Conservation (phyloP, 2,329 filamentous ascomycete genomes). For the Laburnicola sp. region DNA sequence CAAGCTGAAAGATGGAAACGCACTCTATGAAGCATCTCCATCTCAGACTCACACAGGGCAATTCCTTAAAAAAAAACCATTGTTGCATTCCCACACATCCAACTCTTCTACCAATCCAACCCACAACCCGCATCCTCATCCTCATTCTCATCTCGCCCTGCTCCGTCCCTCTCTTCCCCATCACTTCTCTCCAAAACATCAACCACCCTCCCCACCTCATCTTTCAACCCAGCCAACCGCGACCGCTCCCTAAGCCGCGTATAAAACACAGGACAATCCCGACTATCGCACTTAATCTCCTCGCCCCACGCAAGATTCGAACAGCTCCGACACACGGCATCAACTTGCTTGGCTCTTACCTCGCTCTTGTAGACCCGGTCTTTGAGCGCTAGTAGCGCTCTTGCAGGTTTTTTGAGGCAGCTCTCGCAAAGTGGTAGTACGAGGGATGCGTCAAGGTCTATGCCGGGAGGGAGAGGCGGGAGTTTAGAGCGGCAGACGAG, state of each 20-base stretch:
- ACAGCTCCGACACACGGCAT: constrained; percentile 78
- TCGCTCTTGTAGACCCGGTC: constrained; percentile 66
- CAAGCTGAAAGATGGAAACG: too few species aligned
- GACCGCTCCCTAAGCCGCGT: constrained; percentile 65
- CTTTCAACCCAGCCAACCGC: constrained; percentile 26
- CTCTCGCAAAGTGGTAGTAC: constrained; percentile 58
- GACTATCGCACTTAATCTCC: constrained; percentile 82
- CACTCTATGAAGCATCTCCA: too few species aligned
- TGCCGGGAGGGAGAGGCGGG: constrained; percentile 33
- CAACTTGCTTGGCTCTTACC: constrained; percentile 64
- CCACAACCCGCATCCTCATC: not conserved
- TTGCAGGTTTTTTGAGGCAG: constrained; percentile 60
- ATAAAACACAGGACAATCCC: constrained; percentile 93
- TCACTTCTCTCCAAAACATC: constrained; percentile 28
- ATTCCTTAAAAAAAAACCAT: too few species aligned
- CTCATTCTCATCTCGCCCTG: not conserved
- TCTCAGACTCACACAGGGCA: too few species aligned
- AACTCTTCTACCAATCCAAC: too few species aligned
- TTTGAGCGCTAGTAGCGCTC: constrained; percentile 67
- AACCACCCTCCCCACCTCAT: constrained; percentile 31
- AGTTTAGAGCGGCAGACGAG: constrained; percentile 71
- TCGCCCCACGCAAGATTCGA: constrained; percentile 73
- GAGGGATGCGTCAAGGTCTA: constrained; percentile 21
- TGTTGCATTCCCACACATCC: too few species aligned
- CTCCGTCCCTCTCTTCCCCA: not conserved